phyloP scores from a whole-genome alignment of 192 early-diverging fungal genomes.

The Linnemannia exigua region DNA sequence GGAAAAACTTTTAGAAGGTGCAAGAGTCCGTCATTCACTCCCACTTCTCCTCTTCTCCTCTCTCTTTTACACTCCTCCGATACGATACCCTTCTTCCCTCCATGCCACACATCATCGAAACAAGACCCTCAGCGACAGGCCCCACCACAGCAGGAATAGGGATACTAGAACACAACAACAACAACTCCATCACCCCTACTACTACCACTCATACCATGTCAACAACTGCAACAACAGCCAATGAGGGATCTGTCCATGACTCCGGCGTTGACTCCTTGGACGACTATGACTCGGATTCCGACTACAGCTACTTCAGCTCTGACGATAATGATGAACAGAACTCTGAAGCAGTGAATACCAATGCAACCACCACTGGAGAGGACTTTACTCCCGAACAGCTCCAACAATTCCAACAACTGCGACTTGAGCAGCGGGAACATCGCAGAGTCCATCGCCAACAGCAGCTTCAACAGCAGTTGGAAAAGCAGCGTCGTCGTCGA shows the following conservation, averaged over 20 bases:
- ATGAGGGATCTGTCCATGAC: background rate
- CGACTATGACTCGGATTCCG: slow-evolving; percentile 12
- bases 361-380: background rate
- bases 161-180: slow-evolving; percentile 1
- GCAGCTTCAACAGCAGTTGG: background rate
- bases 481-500: slow-evolving; percentile 6
- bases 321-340: background rate
- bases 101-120: slow-evolving; percentile 47
- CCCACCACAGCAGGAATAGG: slow-evolving; percentile 44
- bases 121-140: slow-evolving; percentile 43
- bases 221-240: background rate
- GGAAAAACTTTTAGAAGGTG: background rate
- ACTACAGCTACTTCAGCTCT: background rate
- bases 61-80: slow-evolving; percentile 10
- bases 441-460: background rate
- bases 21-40: background rate
- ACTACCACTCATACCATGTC: background rate
- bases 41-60: background rate
- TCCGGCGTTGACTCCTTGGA: slow-evolving; percentile 8
- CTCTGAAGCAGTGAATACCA: background rate
- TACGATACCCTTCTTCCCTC: background rate
- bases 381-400: background rate
- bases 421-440: background rate
- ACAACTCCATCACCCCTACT: background rate
- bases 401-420: background rate